Evolutionary conservation across 2,329 filamentous ascomycete species (phyloP).

Genomic region (Aspergillus sojae): DNA sequence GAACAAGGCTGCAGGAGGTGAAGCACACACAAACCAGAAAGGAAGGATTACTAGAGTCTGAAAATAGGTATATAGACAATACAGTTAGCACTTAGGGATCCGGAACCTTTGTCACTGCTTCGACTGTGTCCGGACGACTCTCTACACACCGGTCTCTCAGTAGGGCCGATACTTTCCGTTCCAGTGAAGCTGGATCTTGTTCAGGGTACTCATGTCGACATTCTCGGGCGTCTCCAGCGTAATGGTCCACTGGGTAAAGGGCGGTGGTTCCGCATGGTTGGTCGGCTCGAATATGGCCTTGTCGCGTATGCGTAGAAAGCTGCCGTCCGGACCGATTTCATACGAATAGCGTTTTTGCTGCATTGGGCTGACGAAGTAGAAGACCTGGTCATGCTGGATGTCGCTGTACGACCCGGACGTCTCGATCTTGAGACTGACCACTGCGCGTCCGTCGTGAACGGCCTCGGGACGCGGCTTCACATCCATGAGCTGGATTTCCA

Average conservation of each 20-base stretch:
- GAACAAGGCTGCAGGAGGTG: too few relatives aligned
- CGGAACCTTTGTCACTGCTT: too few relatives aligned
- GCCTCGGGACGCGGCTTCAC: background rate
- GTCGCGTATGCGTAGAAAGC: constrained; percentile 59
- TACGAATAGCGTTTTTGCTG: background rate
- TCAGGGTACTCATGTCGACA: background rate
- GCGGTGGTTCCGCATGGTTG: background rate
- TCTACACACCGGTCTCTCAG: too few relatives aligned
- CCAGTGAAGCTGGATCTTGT: background rate
- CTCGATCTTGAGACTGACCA: background rate
- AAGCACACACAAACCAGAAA: too few relatives aligned
- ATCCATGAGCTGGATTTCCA: background rate
- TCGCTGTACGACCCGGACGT: background rate
- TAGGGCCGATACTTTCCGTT: background rate
- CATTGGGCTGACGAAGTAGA: background rate
- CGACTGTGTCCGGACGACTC: too few relatives aligned
- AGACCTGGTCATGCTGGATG: background rate
- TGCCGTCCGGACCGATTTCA: constrained; percentile 60
- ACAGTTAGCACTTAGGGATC: too few relatives aligned
- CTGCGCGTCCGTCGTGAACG: background rate
- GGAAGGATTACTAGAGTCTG: too few relatives aligned
- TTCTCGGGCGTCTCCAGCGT: background rate
- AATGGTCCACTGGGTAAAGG: background rate
- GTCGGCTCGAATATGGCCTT: constrained; percentile 43
- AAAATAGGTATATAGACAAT: too few relatives aligned